These are phyloP conservation scores for Venturia asperata DNA, from an alignment of 2,329 filamentous ascomycete species.

Conservation along the genomic window DNA sequence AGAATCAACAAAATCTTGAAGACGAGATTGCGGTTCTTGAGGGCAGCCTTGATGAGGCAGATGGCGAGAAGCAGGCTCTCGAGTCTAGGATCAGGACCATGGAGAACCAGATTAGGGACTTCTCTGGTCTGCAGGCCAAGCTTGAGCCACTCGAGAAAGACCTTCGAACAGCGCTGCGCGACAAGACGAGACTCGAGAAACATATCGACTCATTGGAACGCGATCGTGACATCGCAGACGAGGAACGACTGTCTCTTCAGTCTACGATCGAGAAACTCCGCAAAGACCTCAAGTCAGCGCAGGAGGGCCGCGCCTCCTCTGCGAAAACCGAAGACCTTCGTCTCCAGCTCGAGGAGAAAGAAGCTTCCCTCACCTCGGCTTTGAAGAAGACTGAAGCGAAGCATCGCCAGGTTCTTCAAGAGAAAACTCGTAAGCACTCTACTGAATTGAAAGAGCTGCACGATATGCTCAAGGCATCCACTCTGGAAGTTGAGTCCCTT, in stretches of 20 bases:
- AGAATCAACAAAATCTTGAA: slow-evolving; percentile 44
- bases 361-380: slow-evolving; percentile 21
- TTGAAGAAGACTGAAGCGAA: neutral
- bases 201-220: slow-evolving; percentile 31
- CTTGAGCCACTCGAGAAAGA: slow-evolving; percentile 35
- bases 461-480: slow-evolving; percentile 39
- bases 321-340: slow-evolving; percentile 19
- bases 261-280: slow-evolving; percentile 50
- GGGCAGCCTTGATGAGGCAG: slow-evolving; percentile 36
- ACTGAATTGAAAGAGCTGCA: slow-evolving; percentile 15
- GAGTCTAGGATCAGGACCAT: slow-evolving; percentile 48
- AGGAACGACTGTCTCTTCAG: slow-evolving; percentile 39
- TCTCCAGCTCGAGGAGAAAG: slow-evolving; percentile 25
- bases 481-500: slow-evolving; percentile 41
- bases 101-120: slow-evolving; percentile 25
- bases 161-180: slow-evolving; percentile 29
- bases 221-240: slow-evolving; percentile 32
- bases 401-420: slow-evolving; percentile 9
- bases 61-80: slow-evolving; percentile 48
- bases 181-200: slow-evolving; percentile 33
- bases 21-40: slow-evolving; percentile 48
- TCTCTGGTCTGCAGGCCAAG: slow-evolving; percentile 46
- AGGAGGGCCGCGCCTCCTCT: neutral
- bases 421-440: slow-evolving; percentile 14
- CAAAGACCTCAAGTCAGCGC: slow-evolving; percentile 48